Conservation (phyloP, 2,329 filamentous ascomycete species). For the Helotiales sp. region DNA sequence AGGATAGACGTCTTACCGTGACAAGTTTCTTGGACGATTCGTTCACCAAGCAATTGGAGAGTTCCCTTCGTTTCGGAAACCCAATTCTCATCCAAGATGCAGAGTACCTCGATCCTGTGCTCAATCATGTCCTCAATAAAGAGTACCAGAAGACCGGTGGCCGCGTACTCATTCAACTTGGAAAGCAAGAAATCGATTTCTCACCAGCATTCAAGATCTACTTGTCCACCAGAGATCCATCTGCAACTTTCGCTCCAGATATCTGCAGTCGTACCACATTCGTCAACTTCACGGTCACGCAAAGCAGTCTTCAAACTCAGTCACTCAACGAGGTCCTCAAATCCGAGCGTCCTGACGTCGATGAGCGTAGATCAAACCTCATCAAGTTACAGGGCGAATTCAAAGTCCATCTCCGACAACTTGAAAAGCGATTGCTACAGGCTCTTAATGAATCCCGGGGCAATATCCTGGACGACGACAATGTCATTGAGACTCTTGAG, state of each 20-base stretch:
- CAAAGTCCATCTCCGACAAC: conserved; percentile 93
- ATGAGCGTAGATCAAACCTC: conserved; percentile 93
- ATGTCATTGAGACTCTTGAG: conserved; percentile 96
- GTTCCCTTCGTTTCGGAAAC: conserved; percentile 95
- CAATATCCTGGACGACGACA: conserved; percentile 97
- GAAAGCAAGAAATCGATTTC: conserved; percentile 99
- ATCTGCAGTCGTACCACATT: conserved; percentile 98
- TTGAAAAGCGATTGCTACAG: conserved; percentile 92
- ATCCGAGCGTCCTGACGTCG: conserved; percentile 94
- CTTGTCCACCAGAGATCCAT: conserved; percentile 93
- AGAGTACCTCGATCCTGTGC: conserved; percentile 93
- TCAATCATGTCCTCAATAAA: conserved; percentile 99
- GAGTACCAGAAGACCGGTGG: conserved; percentile 99
- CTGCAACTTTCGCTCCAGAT: conserved; percentile 92
- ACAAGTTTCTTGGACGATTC: conserved; percentile 98
- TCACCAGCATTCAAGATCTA: conserved; percentile 96
- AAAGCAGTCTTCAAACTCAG: conserved; percentile 97
- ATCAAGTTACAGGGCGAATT: conserved; percentile 99
- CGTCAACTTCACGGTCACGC: conserved; percentile 98
- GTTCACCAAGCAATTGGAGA: conserved; percentile 97
- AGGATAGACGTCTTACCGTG: conserved; percentile 89
- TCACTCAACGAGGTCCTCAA: conserved; percentile 97
- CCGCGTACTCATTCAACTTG: conserved; percentile 96
- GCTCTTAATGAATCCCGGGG: conserved; percentile 96
- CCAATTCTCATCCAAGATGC: conserved; percentile 98